Evolutionary conservation across 768 basidiomycete species (phyloP).

Genomic region (Arthromyces matolae): DNA sequence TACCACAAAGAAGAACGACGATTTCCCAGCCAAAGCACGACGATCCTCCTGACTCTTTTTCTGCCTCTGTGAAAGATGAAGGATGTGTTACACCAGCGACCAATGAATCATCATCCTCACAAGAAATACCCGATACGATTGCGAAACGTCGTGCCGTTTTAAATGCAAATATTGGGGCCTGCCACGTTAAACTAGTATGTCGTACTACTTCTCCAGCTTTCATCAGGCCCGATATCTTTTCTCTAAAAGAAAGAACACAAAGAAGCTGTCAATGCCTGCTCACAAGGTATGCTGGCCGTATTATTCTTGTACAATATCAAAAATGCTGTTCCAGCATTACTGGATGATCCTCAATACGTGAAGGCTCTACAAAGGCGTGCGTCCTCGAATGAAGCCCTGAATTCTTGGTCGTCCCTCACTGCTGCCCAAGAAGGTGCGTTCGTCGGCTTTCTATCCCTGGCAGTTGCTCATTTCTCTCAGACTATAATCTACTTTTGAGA

Average conservation of each 20-base stretch:
- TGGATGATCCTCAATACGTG: constrained; percentile 78
- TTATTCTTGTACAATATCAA: constrained; percentile 3
- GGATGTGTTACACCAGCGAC: constrained; percentile 19
- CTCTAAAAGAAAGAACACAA: constrained; percentile 75
- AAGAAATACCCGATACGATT: constrained; percentile 31
- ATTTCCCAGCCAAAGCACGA: constrained; percentile 5
- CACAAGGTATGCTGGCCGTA: constrained; percentile 48
- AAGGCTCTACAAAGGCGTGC: constrained; percentile 92
- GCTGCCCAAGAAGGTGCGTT: constrained; percentile 77
- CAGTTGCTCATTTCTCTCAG: constrained; percentile 34
- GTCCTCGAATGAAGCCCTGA: constrained; percentile 72
- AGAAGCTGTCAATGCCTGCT: constrained; percentile 76
- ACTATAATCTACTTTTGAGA: constrained; percentile 70
- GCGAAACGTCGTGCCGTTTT: constrained; percentile 65
- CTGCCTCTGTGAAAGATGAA: constrained; percentile 19
- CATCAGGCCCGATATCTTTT: constrained; percentile 1
- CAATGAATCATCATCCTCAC: constrained; percentile 7
- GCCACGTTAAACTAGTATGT: constrained; percentile 73
- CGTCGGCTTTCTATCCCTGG: neutral
- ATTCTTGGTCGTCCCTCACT: constrained; percentile 79
- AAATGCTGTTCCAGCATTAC: constrained; percentile 39
- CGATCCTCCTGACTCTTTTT: constrained; percentile 14
- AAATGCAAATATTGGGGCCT: constrained; percentile 88
- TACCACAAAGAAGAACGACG: constrained; percentile 37
- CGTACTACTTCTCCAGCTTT: too few relatives aligned